These are phyloP conservation scores for Coniella vitis DNA, from an alignment of 2,329 filamentous ascomycete species.

Conservation along the genomic window DNA sequence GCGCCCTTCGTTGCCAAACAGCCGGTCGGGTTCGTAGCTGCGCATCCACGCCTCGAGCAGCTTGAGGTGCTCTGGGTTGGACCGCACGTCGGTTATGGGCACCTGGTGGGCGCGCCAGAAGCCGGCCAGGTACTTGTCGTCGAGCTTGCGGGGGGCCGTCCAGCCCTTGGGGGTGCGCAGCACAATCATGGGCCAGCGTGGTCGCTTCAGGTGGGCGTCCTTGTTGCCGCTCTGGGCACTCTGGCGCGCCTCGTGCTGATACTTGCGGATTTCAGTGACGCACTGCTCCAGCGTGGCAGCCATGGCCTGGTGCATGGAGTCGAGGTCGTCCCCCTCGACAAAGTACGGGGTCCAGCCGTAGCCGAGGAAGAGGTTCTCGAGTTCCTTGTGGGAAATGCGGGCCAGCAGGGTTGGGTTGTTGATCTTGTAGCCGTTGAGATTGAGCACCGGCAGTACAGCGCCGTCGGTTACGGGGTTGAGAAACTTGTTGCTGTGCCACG, in stretches of 20 bases:
- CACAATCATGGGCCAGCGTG: conserved; percentile 73
- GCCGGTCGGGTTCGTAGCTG: conserved; percentile 64
- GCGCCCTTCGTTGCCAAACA: conserved; percentile 59
- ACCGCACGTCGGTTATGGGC: conserved; percentile 62
- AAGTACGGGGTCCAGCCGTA: conserved; percentile 79
- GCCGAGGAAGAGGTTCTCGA: conserved; percentile 61
- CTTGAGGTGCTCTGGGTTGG: conserved; percentile 59
- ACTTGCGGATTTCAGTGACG: conserved; percentile 59
- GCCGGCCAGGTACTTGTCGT: conserved; percentile 64
- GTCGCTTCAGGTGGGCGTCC: conserved; percentile 33
- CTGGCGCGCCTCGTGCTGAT: conserved; percentile 66
- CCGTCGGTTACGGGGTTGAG: conserved; percentile 73
- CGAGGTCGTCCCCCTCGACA: conserved; percentile 67
- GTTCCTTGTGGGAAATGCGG: conserved; percentile 66
- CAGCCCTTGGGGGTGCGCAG: conserved; percentile 74
- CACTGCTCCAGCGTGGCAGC: conserved; percentile 68
- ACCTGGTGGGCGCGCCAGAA: conserved; percentile 77
- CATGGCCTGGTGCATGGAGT: conserved; percentile 78
- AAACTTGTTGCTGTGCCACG: conserved; percentile 79
- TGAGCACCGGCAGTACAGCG: conserved; percentile 69
- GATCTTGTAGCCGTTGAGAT: conserved; percentile 82
- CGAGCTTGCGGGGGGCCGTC: conserved; percentile 67
- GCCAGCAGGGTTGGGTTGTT: conserved; percentile 71
- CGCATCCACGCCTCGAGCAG: conserved; percentile 71
- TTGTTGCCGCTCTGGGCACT: conserved; percentile 53